Conservation (phyloP, 2,329 filamentous ascomycete genomes). For the Fulvia fulva region DNA sequence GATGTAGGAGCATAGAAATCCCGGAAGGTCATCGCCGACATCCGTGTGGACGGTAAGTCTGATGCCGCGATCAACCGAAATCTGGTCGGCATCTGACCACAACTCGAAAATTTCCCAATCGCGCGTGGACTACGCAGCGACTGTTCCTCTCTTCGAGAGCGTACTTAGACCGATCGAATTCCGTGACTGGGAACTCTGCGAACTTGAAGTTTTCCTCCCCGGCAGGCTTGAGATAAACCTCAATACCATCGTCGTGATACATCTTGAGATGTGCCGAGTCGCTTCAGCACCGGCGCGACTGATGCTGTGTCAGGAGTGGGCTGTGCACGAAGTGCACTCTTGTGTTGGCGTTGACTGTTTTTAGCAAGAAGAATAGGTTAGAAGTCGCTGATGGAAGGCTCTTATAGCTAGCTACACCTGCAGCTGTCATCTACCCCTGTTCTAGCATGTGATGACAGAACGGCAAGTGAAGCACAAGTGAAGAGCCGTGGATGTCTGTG, state of each 20-base stretch:
- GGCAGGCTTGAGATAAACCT: conserved; percentile 6
- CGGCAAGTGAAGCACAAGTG: no score
- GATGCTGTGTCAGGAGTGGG: background rate
- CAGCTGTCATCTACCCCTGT: no score
- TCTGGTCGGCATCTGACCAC: background rate
- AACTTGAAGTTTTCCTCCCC: background rate
- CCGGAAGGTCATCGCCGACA: background rate
- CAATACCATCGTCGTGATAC: conserved; percentile 2
- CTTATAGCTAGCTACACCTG: no score
- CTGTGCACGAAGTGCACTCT: background rate
- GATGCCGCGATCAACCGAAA: no score
- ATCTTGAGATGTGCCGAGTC: background rate
- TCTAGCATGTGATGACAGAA: no score
- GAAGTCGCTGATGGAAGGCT: no score
- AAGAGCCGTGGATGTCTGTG: no score
- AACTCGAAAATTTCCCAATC: background rate
- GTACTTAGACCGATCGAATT: background rate
- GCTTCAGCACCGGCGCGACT: background rate
- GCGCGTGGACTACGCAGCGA: background rate
- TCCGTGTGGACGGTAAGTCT: no score
- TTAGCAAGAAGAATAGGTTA: no score
- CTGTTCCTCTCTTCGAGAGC: background rate
- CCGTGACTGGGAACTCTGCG: background rate
- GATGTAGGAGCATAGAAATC: background rate
- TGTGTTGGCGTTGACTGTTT: background rate